Evolutionary conservation across 2,329 filamentous ascomycete genomes (phyloP).

Genomic region (Pseudocercospora pini-densiflorae): DNA sequence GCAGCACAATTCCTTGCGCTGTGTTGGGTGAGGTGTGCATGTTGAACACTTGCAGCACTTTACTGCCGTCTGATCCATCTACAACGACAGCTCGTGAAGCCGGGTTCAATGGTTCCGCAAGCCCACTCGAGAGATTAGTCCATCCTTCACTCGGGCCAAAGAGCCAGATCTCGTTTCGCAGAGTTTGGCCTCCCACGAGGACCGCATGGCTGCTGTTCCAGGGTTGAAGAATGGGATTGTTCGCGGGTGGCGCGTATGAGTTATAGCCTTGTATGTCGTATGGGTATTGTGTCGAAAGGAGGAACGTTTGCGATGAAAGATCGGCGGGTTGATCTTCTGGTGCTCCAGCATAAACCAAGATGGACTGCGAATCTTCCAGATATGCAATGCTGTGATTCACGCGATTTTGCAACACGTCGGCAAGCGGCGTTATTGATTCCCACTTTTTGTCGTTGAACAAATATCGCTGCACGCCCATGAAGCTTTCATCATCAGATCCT

Average conservation of each 20-base stretch:
- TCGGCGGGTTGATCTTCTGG: slow-evolving; percentile 60
- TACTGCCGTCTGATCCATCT: slow-evolving; percentile 75
- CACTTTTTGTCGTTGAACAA: slow-evolving; percentile 62
- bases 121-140: slow-evolving; percentile 67
- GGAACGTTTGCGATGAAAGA: slow-evolving; percentile 74
- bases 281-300: slow-evolving; percentile 69
- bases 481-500: slow-evolving; percentile 59
- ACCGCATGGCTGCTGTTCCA: slow-evolving; percentile 74
- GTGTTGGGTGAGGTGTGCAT: slow-evolving; percentile 73
- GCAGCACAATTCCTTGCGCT: slow-evolving; percentile 71
- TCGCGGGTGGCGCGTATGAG: slow-evolving; percentile 64
- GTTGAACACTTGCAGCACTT: slow-evolving; percentile 78
- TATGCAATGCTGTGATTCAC: slow-evolving; percentile 77
- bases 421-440: slow-evolving; percentile 57
- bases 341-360: slow-evolving; percentile 81
- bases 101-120: slow-evolving; percentile 54
- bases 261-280: slow-evolving; percentile 65
- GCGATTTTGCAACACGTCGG: slow-evolving; percentile 67
- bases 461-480: slow-evolving; percentile 76
- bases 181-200: slow-evolving; percentile 72
- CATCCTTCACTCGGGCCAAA: slow-evolving; percentile 70
- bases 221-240: slow-evolving; percentile 71
- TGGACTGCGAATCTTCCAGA: slow-evolving; percentile 69
- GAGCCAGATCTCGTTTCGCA: slow-evolving; percentile 71
- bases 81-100: slow-evolving; percentile 62